Evolutionary conservation across 1,284 basidiomycete genomes (phyloP).

Genomic region (Chondrostereum purpureum): DNA sequence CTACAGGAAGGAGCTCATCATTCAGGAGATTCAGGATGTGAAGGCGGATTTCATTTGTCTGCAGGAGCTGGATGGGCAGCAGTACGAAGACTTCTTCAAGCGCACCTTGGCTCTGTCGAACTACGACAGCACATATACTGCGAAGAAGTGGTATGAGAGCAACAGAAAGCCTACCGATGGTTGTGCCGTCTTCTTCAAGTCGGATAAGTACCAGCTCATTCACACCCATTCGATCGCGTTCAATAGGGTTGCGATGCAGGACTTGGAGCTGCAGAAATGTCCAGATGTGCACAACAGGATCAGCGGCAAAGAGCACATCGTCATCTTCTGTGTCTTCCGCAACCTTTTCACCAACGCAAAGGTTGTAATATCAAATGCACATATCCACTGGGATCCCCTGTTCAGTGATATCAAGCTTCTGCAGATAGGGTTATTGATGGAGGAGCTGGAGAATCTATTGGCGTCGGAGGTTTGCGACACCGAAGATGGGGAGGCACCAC

Average conservation of each 20-base stretch:
- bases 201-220: slow-evolving; percentile 85
- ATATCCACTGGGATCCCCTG: slow-evolving; percentile 91
- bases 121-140: slow-evolving; percentile 91
- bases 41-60: slow-evolving; percentile 90
- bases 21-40: slow-evolving; percentile 82
- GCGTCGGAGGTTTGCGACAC: slow-evolving; percentile 44
- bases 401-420: slow-evolving; percentile 98
- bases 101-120: slow-evolving; percentile 72
- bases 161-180: slow-evolving; percentile 92
- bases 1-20: slow-evolving; percentile 87
- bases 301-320: slow-evolving; percentile 93
- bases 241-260: slow-evolving; percentile 88
- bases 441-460: slow-evolving; percentile 67
- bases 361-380: slow-evolving; percentile 85
- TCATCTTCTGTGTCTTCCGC: slow-evolving; percentile 84
- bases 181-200: slow-evolving; percentile 95
- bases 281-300: slow-evolving; percentile 99
- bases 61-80: slow-evolving; percentile 90
- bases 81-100: slow-evolving; percentile 92
- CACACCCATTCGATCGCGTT: slow-evolving; percentile 96
- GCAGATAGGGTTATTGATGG: slow-evolving; percentile 87
- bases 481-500: slow-evolving; percentile 82
- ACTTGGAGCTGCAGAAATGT: slow-evolving; percentile 95
- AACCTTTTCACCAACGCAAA: slow-evolving; percentile 83
- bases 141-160: slow-evolving; percentile 86